Evolutionary conservation across 257 asterid species (phyloP), one percentile per base, ranked within the genome.

Genomic region (Plantago major): DNA sequence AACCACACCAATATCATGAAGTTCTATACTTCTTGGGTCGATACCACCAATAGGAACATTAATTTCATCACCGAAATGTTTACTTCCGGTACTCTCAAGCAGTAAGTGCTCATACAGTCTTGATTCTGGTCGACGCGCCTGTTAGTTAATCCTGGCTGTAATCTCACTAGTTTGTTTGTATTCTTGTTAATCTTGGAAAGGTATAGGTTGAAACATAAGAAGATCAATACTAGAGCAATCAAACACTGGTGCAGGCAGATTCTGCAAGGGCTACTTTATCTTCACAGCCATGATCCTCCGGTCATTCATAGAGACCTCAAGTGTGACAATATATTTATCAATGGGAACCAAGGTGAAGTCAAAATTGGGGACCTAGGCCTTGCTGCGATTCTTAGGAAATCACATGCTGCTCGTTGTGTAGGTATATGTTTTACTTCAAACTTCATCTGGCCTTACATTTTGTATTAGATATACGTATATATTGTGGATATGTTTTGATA

Each of bases 51-150:
- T 64, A 72, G 88, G 68, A 87, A 87, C 84, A 82, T 87, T 79
- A 87, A 87, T 66, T 87, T 87, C 55, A 92, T 87, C 47, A 87
- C 95, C 0, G 95, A 87, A 71, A 80, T 84, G 93, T 87, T 87
- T 76, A 87, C 93, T 51, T 87, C 95, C 45, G 95, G 95, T 3
- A 87, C 95, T 58, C 85, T 87, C 9, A 84, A 89, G 71, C 87
- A 86, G 95, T 86, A 75, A 86, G 95, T 45, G 7, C 37, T 3
- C 40, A 10, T 22, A 51, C 5, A 18, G 26, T 22, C 38, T 52
- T 10, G 6, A 37, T 52, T 19, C 13, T 51, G 30, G 11, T 52
- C 11, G 38, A 22, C 18, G 11, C n/a, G n/a, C 10, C 37, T 11
- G 13, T 52, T 12, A 2, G 22, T 19, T 22, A 19, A 3, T 18